Percentiles rank a stretch among this genome's conserved stretches.
phyloP scores from a whole-genome alignment of 2,329 filamentous ascomycete genomes.

The Penicillium sp. region DNA sequence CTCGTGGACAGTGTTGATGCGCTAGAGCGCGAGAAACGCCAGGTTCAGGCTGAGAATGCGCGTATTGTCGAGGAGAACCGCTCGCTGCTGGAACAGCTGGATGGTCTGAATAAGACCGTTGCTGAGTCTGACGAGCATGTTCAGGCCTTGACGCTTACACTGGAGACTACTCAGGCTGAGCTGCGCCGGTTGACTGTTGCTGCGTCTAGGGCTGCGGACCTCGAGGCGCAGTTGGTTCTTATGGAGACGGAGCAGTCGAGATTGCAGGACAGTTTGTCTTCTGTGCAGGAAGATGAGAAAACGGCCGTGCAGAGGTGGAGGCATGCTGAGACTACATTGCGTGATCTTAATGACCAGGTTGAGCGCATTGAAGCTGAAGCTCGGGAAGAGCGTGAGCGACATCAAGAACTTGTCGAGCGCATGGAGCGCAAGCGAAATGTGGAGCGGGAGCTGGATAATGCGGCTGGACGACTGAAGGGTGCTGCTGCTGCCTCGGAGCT shows the following conservation, averaged over 20 bases:
- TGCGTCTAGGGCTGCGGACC: slow-evolving; percentile 69
- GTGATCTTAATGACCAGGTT: slow-evolving; percentile 79
- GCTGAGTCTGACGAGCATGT: slow-evolving; percentile 77
- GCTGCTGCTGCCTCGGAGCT: slow-evolving; percentile 70
- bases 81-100: slow-evolving; percentile 76
- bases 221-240: slow-evolving; percentile 75
- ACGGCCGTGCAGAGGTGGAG: slow-evolving; percentile 80
- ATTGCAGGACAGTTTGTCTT: slow-evolving; percentile 65
- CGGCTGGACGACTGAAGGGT: slow-evolving; percentile 76
- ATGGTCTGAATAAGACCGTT: slow-evolving; percentile 75
- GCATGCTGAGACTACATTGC: slow-evolving; percentile 75
- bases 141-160: slow-evolving; percentile 69
- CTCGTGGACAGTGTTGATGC: slow-evolving; percentile 71
- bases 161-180: slow-evolving; percentile 75
- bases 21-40: slow-evolving; percentile 70
- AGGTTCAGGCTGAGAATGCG: slow-evolving; percentile 74
- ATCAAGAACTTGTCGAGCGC: slow-evolving; percentile 74
- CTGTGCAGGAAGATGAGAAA: slow-evolving; percentile 71
- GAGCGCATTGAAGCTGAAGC: slow-evolving; percentile 85
- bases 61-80: slow-evolving; percentile 80
- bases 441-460: slow-evolving; percentile 76
- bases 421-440: slow-evolving; percentile 82
- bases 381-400: slow-evolving; percentile 73
- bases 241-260: slow-evolving; percentile 79
- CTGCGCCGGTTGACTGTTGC: slow-evolving; percentile 72